Base-by-base conservation (phyloP, 179 eudicot genomes). In the Sideroxylon spinosum region DNA sequence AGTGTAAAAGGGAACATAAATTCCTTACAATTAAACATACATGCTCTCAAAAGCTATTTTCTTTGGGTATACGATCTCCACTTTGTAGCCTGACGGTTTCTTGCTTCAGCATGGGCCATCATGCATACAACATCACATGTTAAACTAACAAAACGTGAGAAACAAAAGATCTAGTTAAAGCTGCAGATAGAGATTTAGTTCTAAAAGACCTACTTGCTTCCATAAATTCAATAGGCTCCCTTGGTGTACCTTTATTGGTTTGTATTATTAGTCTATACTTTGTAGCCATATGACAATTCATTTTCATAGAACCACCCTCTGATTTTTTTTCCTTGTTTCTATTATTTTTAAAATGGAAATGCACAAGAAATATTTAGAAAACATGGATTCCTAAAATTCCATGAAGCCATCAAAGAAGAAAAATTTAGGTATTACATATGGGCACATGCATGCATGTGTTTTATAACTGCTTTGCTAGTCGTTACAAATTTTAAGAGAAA, bases 181-280 rank as follows among this genome's bases (percentile, higher is more conserved):
- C 76, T 29, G 64, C 32, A 80, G 48, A 71, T 8, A 22, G 56
- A 52, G 69, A 46, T 32, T 25, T 48, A 70, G 59, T 50, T 76
- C 65, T 74, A 61, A 72, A 69, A 75, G 22, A 82, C 82, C 28
- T 88, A 92, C 98, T 79, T 79, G 75, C 78, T 84, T 82, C 83
- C 64, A 75, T 75, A 68, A 72, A 70, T 81, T 83, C 84, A 82
- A 59, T 56, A 73, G 80, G 80, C 46, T 79, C 90, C 26, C 23
- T 69, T 28, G 81, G 48, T 79, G 81, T 65, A 78, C 77, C 79
- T 82, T 83, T 82, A 46, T 83, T 78, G 65, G 80, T 26, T 71
- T 61, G 79, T 76, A 78, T 28, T 75, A 77, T 79, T 79, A 86
- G 88, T 19, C 66, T 69, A 82, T 53, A 68, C 63, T 81, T 81